Conservation (phyloP, 2,329 filamentous ascomycete genomes). For the Penicillium sp. region DNA sequence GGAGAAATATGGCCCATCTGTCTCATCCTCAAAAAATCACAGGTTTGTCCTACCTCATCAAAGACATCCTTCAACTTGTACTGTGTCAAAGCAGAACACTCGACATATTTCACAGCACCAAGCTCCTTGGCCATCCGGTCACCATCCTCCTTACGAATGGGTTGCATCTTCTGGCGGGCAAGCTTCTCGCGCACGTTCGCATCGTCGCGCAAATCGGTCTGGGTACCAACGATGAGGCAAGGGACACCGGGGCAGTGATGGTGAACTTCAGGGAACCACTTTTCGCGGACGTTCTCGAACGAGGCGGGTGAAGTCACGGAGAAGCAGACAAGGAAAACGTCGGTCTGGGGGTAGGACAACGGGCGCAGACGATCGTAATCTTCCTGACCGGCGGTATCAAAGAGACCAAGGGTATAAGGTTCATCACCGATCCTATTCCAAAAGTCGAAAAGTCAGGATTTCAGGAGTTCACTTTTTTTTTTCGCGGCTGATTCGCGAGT, state of each 20-base stretch:
- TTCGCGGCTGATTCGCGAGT: background rate
- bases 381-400: constrained; percentile 98
- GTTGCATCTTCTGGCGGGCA: constrained; percentile 92
- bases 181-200: constrained; percentile 85
- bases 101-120: constrained; percentile 97
- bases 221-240: constrained; percentile 95
- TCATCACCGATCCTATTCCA: constrained; percentile 89
- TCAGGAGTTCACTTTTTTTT: background rate
- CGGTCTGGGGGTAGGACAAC: constrained; percentile 95
- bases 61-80: constrained; percentile 99
- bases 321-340: constrained; percentile 98
- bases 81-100: constrained; percentile 96
- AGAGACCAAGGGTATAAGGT: constrained; percentile 93
- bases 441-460: constrained; percentile 4
- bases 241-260: constrained; percentile 98
- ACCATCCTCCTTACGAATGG: constrained; percentile 88
- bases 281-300: constrained; percentile 98
- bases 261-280: constrained; percentile 98
- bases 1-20: background rate
- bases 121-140: constrained; percentile 96
- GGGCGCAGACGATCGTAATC: constrained; percentile 98
- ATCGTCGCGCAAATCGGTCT: constrained; percentile 94
- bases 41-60: constrained; percentile 71
- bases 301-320: constrained; percentile 96
- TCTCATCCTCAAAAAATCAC: background rate